Base-by-base conservation (phyloP, 257 asterid species). In the Asclepias syriaca region DNA sequence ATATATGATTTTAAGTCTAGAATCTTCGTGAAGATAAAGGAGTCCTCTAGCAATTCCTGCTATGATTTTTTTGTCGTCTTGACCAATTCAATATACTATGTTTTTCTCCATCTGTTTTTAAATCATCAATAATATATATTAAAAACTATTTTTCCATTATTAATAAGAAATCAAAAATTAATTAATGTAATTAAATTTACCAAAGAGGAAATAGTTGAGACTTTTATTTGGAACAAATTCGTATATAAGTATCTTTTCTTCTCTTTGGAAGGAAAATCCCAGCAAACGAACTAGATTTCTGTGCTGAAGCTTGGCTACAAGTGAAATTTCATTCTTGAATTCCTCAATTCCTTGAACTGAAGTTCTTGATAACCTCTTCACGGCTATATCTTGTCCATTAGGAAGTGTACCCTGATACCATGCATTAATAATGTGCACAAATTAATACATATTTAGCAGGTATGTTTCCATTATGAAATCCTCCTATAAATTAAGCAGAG, bases 21-120 rank as follows among this genome's bases (percentile, higher is more conserved):
- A 80, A 60, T 83, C 84, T 45, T 83, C 87, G 37, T 80, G 87
- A 22, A 83, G 77, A 29, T 80, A 83, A 32, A 80, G 67, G 49
- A 83, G 53, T 24, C 87, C 82, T 56, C 50, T 72, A 0, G 79
- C 81, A 4, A 75, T 45, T 64, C 77, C 80, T 40, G 40, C 60
- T 39, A 83, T 73, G 12, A 80, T 83, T 50, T 77, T 77, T 69
- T 37, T 49, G 71, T 1, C 84, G 73, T n/a, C 51, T 77, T 51
- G 66, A 64, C 86, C 86, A 83, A 39, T 77, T 58, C 59, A 83
- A 40, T 32, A 63, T 27, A 9, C 29, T 13, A 24, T 24, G 27
- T 24, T 77, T 77, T 22, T 70, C 78, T 4, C 19, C 18, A 66
- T 79, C 82, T 82, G 8, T 0, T 6, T 43, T 56, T 39, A 57